These are phyloP conservation scores for Candida sanyaensis DNA, from an alignment of 1,139 yeast genomes.

Conservation along the genomic window DNA sequence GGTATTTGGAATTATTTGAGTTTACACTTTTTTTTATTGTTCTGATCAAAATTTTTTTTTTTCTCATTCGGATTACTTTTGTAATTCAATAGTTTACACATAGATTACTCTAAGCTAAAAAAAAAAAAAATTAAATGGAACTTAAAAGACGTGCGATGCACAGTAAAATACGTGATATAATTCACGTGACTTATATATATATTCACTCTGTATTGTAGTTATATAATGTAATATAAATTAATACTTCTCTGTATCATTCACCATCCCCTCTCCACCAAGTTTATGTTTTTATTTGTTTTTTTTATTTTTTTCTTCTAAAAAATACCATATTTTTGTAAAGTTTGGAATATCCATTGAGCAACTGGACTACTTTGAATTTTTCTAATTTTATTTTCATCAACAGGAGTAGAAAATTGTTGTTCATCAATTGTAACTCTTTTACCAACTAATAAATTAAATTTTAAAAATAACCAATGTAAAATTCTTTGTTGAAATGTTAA, in stretches of 20 bases:
- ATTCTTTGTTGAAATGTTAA: slow-evolving; percentile 25
- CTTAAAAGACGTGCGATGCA: neutral
- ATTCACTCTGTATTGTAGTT: too few relatives aligned
- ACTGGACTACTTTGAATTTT: slow-evolving; percentile 18
- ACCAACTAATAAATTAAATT: slow-evolving; percentile 18
- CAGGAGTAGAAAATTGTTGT: slow-evolving; percentile 23
- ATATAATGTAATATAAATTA: too few relatives aligned
- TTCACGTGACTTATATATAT: neutral
- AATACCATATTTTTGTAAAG: slow-evolving; percentile 35
- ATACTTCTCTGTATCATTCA: too few relatives aligned
- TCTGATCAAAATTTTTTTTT: too few relatives aligned
- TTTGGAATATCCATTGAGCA: slow-evolving; percentile 25
- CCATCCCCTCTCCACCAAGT: too few relatives aligned
- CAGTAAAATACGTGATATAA: neutral
- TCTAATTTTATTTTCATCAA: slow-evolving; percentile 26
- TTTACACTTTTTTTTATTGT: too few relatives aligned
- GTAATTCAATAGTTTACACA: too few relatives aligned
- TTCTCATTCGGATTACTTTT: too few relatives aligned
- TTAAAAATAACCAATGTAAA: slow-evolving; percentile 18
- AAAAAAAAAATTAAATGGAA: neutral
- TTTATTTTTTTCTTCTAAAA: slow-evolving; percentile 18
- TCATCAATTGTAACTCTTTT: slow-evolving; percentile 23
- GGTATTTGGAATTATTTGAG: too few relatives aligned
- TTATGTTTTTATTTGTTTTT: too few relatives aligned
- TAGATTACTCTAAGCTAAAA: too few relatives aligned